These are phyloP conservation scores for Umbelopsis ramanniana DNA, from an alignment of 192 early-diverging fungal species.

Conservation along the genomic window DNA sequence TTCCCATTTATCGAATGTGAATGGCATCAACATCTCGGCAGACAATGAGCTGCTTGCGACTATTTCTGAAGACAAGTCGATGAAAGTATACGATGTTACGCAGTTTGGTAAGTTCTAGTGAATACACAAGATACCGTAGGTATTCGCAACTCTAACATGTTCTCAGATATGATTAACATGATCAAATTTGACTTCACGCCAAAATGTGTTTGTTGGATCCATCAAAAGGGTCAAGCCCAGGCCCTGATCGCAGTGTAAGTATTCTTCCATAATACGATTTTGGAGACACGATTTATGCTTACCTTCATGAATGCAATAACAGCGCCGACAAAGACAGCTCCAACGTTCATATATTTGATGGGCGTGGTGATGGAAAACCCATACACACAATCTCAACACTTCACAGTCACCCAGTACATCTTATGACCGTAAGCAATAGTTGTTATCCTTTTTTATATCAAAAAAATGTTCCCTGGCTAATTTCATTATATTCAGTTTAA, in stretches of 20 bases:
- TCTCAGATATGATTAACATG: slow-evolving; percentile 95
- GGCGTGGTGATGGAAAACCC: slow-evolving; percentile 65
- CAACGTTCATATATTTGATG: slow-evolving; percentile 84
- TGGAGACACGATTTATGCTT: not conserved
- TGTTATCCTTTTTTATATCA: not conserved
- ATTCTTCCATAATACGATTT: not conserved
- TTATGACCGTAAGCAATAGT: slow-evolving; percentile 65
- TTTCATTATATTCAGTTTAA: slow-evolving; percentile 58
- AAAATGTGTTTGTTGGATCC: slow-evolving; percentile 82
- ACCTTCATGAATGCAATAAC: not conserved
- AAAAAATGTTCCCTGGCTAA: not conserved
- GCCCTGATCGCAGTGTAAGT: slow-evolving; percentile 79
- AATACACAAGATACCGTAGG: not conserved
- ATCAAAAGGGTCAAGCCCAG: slow-evolving; percentile 82
- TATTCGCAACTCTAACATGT: not conserved
- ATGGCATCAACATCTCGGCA: slow-evolving; percentile 61
- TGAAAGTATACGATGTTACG: slow-evolving; percentile 95
- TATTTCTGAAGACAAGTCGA: slow-evolving; percentile 75
- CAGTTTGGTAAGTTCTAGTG: slow-evolving; percentile 77
- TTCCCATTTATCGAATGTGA: slow-evolving; percentile 73
- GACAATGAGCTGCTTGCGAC: slow-evolving; percentile 88
- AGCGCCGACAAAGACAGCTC: slow-evolving; percentile 78
- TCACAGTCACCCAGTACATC: slow-evolving; percentile 72
- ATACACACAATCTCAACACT: slow-evolving; percentile 66
- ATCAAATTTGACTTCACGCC: slow-evolving; percentile 81